These are phyloP conservation scores for Raffaelea ambrosiae DNA, from an alignment of 2,329 filamentous ascomycete genomes.

Conservation along the genomic window DNA sequence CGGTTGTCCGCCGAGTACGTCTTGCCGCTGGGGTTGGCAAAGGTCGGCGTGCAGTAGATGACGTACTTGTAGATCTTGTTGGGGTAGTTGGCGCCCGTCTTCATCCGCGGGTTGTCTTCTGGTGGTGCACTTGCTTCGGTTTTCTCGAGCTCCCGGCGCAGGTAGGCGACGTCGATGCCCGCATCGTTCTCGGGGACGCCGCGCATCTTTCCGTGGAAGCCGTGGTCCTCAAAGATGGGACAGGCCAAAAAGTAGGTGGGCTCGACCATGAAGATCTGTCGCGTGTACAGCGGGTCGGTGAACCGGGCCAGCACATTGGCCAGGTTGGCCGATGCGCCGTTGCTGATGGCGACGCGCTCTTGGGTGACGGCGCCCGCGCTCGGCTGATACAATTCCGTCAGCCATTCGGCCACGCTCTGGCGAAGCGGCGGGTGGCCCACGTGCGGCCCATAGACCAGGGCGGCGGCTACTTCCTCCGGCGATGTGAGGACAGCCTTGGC, in stretches of 20 bases:
- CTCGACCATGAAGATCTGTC: constrained; percentile 55
- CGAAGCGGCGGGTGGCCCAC: no score
- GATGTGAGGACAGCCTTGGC: no score
- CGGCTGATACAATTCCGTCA: no score
- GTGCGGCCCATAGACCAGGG: no score
- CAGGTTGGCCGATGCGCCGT: no score
- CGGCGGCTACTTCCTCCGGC: no score
- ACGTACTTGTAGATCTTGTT: constrained; percentile 57
- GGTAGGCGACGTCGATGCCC: constrained; percentile 49
- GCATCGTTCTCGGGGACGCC: constrained; percentile 55
- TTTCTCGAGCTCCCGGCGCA: constrained; percentile 23
- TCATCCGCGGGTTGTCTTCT: constrained; percentile 1
- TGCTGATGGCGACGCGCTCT: no score
- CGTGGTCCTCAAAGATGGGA: constrained; percentile 56
- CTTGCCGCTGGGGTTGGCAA: constrained; percentile 59
- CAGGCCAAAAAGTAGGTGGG: constrained; percentile 60
- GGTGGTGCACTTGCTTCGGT: background rate
- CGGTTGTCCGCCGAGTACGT: constrained; percentile 52
- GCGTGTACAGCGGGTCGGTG: constrained; percentile 55
- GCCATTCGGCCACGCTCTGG: no score
- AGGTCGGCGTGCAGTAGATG: constrained; percentile 61
- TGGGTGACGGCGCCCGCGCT: no score
- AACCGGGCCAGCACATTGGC: constrained; percentile 56
- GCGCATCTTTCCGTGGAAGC: constrained; percentile 47
- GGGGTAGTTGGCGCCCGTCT: constrained; percentile 20